Conservation (phyloP, 495 filamentous ascomycete species). For the Penicillium mononematosum region DNA sequence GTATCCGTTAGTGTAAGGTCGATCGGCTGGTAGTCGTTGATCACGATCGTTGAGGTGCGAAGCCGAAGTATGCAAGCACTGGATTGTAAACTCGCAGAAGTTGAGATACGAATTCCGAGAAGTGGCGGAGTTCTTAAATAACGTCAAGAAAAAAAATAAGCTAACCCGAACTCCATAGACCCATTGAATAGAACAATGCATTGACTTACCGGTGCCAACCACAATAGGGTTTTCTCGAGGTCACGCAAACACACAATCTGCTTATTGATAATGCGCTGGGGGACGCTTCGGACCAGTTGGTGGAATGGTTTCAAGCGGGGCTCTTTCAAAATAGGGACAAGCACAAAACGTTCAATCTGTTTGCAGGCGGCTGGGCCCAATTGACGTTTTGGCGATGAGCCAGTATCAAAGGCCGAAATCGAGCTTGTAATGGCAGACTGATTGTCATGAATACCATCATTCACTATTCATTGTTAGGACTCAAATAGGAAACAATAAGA, state of each 20-base stretch:
- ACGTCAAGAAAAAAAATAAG: conserved; percentile 57
- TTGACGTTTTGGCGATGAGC: conserved; percentile 35
- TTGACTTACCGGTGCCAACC: conserved; percentile 83
- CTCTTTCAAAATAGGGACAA: conserved; percentile 56
- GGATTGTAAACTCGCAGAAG: conserved; percentile 85
- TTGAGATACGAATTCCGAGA: conserved; percentile 67
- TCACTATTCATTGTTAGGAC: conserved; percentile 19
- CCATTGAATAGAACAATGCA: conserved; percentile 14
- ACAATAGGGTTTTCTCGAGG: conserved; percentile 84
- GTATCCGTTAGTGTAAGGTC: conserved; percentile 87
- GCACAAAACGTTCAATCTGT: conserved; percentile 56
- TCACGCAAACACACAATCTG: conserved; percentile 84
- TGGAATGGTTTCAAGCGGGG: conserved; percentile 71
- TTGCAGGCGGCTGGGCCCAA: conserved; percentile 51
- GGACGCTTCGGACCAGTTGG: conserved; percentile 70
- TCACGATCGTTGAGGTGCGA: conserved; percentile 77
- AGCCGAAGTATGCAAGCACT: conserved; percentile 79
- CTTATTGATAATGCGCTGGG: conserved; percentile 70
- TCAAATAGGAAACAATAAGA: not conserved
- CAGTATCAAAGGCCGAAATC: conserved; percentile 29
- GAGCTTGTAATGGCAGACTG: conserved; percentile 49
- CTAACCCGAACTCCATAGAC: conserved; percentile 51
- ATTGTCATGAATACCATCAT: conserved; percentile 30
- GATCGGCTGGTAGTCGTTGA: conserved; percentile 73
- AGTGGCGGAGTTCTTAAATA: conserved; percentile 66